Evolutionary conservation across 2,329 filamentous ascomycete genomes (phyloP).

Genomic region (Chaetomiaceae sp.): DNA sequence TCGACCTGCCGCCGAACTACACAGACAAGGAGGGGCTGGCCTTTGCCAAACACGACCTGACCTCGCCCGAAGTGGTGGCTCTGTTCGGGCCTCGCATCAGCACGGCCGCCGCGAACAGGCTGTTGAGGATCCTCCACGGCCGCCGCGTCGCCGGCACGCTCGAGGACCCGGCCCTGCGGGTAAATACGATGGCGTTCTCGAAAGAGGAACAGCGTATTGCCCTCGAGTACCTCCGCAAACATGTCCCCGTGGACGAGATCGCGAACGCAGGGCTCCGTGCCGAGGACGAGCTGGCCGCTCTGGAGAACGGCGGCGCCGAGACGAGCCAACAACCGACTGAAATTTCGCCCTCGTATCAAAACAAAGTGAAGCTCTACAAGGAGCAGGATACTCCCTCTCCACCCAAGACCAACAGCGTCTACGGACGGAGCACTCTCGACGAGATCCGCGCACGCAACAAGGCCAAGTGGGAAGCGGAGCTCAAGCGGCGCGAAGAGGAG

Average conservation of each 20-base stretch:
- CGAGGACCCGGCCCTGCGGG: slow-evolving; percentile 50
- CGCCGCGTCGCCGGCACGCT: slow-evolving; percentile 60
- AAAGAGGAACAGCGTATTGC: slow-evolving; percentile 41
- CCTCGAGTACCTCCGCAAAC: slow-evolving; percentile 52
- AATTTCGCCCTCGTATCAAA: slow-evolving; percentile 9
- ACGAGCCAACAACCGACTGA: slow-evolving; percentile 20
- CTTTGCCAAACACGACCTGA: slow-evolving; percentile 49
- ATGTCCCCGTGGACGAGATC: slow-evolving; percentile 55
- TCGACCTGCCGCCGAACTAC: slow-evolving; percentile 55
- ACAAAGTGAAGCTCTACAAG: slow-evolving; percentile 26
- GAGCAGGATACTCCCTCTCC: slow-evolving; percentile 24
- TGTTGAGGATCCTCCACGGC: slow-evolving; percentile 58
- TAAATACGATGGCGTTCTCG: slow-evolving; percentile 45
- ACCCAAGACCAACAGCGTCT: slow-evolving; percentile 40
- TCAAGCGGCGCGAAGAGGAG: slow-evolving; percentile 28
- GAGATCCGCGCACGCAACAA: slow-evolving; percentile 51
- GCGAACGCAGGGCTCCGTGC: slow-evolving; percentile 57
- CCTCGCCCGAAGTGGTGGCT: slow-evolving; percentile 40
- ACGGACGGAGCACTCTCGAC: slow-evolving; percentile 55
- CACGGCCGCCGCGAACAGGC: slow-evolving; percentile 44
- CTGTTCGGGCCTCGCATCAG: slow-evolving; percentile 50
- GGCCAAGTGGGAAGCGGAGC: slow-evolving; percentile 45
- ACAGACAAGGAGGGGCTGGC: slow-evolving; percentile 50
- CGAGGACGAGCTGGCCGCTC: slow-evolving; percentile 55
- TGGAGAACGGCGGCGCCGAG: slow-evolving; percentile 38